phyloP scores from a whole-genome alignment of 164 flowering plant genomes.

The Chimonanthus salicifolius region DNA sequence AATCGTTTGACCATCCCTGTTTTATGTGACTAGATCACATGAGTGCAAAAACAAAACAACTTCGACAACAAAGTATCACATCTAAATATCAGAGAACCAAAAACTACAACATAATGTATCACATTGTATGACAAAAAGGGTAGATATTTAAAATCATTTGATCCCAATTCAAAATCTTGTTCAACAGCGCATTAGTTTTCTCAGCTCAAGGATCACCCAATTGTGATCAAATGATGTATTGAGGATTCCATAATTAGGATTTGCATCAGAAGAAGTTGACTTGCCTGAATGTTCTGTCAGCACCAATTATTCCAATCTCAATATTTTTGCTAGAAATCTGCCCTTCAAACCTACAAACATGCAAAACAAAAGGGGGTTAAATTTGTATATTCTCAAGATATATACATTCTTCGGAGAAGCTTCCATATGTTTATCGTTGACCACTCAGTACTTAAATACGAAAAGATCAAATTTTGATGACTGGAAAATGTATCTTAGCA shows the following conservation, averaged over 20 bases:
- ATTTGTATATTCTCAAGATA: background rate
- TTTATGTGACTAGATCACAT: too few species aligned
- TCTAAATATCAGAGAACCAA: too few species aligned
- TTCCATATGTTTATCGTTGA: too few species aligned
- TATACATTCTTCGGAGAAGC: too few species aligned
- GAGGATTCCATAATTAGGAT: background rate
- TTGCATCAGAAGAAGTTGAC: background rate
- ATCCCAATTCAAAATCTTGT: background rate
- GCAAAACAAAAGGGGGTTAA: background rate
- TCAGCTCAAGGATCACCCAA: background rate
- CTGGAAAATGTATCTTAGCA: background rate
- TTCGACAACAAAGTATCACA: too few species aligned
- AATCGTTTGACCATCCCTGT: too few species aligned
- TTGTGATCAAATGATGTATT: background rate
- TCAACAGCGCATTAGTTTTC: too few species aligned
- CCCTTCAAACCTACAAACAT: slow-evolving; percentile 78
- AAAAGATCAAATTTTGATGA: background rate
- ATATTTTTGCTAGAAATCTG: slow-evolving; percentile 92
- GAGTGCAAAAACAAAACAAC: too few species aligned
- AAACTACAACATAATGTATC: background rate
- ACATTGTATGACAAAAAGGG: background rate
- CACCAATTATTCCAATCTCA: slow-evolving; percentile 88
- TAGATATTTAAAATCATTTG: background rate
- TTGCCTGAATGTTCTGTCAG: slow-evolving; percentile 73
- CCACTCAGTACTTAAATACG: background rate